A percentile compares a stretch with the other conserved stretches of the same genome.
Evolutionary conservation across 805 yeast genomes (phyloP).

Genomic region (Saccharomycopsis guyanensis): DNA sequence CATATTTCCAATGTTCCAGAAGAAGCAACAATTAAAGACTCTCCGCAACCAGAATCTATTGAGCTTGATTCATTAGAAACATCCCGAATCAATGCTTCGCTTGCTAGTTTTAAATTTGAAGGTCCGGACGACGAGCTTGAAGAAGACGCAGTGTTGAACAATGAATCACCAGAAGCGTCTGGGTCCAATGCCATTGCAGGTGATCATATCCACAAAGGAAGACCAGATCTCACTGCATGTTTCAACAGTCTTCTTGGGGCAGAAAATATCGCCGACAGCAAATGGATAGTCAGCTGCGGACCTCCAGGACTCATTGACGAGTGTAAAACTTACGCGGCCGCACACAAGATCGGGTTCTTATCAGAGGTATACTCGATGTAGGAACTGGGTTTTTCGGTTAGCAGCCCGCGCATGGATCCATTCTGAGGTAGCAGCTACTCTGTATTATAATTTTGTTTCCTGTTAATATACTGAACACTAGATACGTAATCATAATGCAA

Average conservation of each 20-base stretch:
- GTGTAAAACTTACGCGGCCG: slow-evolving; percentile 32
- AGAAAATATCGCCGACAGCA: slow-evolving; percentile 28
- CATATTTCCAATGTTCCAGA: slow-evolving; percentile 4
- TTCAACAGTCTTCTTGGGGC: slow-evolving; percentile 23
- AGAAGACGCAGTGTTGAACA: too few species aligned
- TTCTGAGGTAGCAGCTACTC: too few species aligned
- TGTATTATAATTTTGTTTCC: too few species aligned
- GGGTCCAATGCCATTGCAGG: too few species aligned
- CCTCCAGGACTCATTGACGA: slow-evolving; percentile 38
- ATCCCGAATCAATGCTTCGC: slow-evolving; percentile 22
- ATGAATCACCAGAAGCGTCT: too few species aligned
- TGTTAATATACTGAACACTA: too few species aligned
- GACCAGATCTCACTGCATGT: slow-evolving; percentile 37
- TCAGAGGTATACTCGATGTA: slow-evolving; percentile 36
- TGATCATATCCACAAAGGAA: slow-evolving; percentile 25
- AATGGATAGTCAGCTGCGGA: slow-evolving; percentile 56
- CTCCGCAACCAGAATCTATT: neutral
- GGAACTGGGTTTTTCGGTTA: too few species aligned
- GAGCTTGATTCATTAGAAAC: slow-evolving; percentile 12
- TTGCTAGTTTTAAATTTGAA: slow-evolving; percentile 14
- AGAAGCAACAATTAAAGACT: neutral
- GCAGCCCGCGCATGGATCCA: too few species aligned
- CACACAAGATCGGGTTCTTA: slow-evolving; percentile 30
- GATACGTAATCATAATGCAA: slow-evolving; percentile 65
- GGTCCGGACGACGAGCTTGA: too few species aligned